A percentile compares a stretch with the other conserved stretches of the same genome.
phyloP scores from a whole-genome alignment of 23 red algal species.

The Gracilaria domingensis region DNA sequence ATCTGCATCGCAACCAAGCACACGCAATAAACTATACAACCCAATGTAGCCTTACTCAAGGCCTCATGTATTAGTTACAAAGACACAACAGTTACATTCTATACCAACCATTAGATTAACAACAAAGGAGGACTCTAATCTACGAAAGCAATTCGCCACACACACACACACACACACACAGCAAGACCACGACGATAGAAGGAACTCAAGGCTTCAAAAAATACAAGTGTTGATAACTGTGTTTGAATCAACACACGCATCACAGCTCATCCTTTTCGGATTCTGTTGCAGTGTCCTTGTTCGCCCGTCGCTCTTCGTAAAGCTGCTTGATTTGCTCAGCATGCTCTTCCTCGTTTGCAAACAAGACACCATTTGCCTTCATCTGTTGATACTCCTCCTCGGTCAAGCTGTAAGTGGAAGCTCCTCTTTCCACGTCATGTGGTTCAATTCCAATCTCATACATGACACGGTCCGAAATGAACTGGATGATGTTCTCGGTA shows the following conservation, averaged over 20 bases:
- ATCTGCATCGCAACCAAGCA: background rate
- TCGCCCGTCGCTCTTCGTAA: conserved; percentile 1
- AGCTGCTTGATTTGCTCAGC: conserved; percentile 38
- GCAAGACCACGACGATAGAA: too few relatives aligned
- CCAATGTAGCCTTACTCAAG: background rate
- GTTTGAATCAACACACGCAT: background rate
- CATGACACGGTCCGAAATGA: conserved; percentile 50
- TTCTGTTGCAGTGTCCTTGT: background rate
- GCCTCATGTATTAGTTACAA: background rate
- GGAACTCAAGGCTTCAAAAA: too few relatives aligned
- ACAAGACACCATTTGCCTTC: conserved; percentile 50
- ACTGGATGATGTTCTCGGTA: conserved; percentile 66
- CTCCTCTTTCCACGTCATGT: conserved; percentile 8
- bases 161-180: too few relatives aligned
- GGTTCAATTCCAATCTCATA: conserved; percentile 45
- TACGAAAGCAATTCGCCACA: background rate
- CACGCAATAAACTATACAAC: background rate
- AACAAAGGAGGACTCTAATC: background rate
- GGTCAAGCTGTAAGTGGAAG: conserved; percentile 13
- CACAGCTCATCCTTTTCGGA: conserved; percentile 17
- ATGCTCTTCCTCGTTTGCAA: conserved; percentile 63
- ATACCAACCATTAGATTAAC: background rate
- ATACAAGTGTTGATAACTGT: too few relatives aligned
- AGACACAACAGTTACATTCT: background rate
- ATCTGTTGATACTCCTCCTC: conserved; percentile 51